A percentile compares a stretch with the other conserved stretches of the same genome.
These are phyloP conservation scores for Ascochyta fabae DNA, from an alignment of 2,329 filamentous ascomycete species.

Conservation along the genomic window DNA sequence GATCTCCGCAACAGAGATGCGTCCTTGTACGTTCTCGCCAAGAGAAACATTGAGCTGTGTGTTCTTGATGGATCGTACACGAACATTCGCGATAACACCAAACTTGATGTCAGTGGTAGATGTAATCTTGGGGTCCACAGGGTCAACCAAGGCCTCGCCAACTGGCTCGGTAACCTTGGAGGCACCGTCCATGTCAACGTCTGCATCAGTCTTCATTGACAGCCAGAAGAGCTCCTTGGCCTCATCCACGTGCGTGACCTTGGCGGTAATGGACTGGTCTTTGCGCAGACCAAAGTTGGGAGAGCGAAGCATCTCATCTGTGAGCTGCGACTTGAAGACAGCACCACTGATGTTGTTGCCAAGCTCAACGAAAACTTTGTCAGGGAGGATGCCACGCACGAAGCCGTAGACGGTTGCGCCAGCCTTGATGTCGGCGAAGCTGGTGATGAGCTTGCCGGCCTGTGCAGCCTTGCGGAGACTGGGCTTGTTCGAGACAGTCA, in stretches of 20 bases:
- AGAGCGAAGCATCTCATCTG: conserved; percentile 70
- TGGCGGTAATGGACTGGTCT: conserved; percentile 76
- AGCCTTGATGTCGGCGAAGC: conserved; percentile 73
- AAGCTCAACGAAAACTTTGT: conserved; percentile 89
- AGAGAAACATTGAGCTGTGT: conserved; percentile 93
- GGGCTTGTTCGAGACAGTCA: conserved; percentile 82
- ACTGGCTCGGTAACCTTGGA: conserved; percentile 33
- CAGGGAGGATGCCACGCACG: conserved; percentile 81
- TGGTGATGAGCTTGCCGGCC: conserved; percentile 72
- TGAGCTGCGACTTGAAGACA: conserved; percentile 78
- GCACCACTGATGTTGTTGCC: conserved; percentile 77
- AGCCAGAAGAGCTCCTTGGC: conserved; percentile 73
- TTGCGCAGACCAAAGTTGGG: conserved; percentile 80
- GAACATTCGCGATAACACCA: conserved; percentile 77
- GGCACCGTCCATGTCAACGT: conserved; percentile 45
- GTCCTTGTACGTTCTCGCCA: conserved; percentile 87
- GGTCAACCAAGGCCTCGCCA: conserved; percentile 58
- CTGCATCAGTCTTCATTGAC: conserved; percentile 62
- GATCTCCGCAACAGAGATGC: conserved; percentile 87
- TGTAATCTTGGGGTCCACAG: conserved; percentile 69
- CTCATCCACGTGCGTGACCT: conserved; percentile 74
- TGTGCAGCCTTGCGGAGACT: conserved; percentile 79
- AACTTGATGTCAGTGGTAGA: conserved; percentile 75
- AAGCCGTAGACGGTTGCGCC: conserved; percentile 77
- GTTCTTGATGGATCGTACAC: conserved; percentile 81